Base-by-base conservation (phyloP, 192 early-diverging fungal genomes). In the Irineochytrium annulatum region DNA sequence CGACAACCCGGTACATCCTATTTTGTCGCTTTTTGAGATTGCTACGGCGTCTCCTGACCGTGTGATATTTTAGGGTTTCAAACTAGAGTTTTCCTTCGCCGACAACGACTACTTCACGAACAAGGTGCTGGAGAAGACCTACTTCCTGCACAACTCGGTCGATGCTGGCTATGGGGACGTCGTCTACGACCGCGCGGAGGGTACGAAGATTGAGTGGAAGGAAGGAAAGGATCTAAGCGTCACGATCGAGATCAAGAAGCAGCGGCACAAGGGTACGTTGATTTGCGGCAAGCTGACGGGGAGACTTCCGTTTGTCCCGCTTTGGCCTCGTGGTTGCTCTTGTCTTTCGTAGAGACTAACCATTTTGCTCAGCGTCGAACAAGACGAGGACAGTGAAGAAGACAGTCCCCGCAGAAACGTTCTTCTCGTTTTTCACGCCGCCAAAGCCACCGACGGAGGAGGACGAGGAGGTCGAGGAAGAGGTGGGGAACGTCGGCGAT, bases 331-430 rank as follows among this genome's bases (percentile, higher is more conserved):
- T 29, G 11, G 32, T 17, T 24, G 20, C 32, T 31, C 8, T 51
- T 20, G 5, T 53, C 34, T 32, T 27, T 11, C 34, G 19, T 31
- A 46, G 52, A 22, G 17, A 41, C 53, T 43, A 8, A 43, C 16
- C 16, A 4, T 28, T 35, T 43, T 8, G 48, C 56, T 28, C 53
- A 83, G 82, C 87, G 55, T 93, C 94, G 61, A 99, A 97, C 86
- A 92, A 97, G 84, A 94, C 92, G 37, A 92, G 97, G 41, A 86
- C 94, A 30, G 90, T 98, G 71, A 99, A 96, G 87, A 91, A 89
- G 67, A 93, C 92, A 32, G 93, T 98, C 31, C 95, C 92, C 24
- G 84, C 90, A 31, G 92, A 93, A 56, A 93, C 94, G 54, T 99
- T 99, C 86, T 99, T 99, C 84, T 84, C 80, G 52, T 98, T 98